phyloP scores from a whole-genome alignment of 768 basidiomycete genomes.

The Hypsizygus marmoreus region DNA sequence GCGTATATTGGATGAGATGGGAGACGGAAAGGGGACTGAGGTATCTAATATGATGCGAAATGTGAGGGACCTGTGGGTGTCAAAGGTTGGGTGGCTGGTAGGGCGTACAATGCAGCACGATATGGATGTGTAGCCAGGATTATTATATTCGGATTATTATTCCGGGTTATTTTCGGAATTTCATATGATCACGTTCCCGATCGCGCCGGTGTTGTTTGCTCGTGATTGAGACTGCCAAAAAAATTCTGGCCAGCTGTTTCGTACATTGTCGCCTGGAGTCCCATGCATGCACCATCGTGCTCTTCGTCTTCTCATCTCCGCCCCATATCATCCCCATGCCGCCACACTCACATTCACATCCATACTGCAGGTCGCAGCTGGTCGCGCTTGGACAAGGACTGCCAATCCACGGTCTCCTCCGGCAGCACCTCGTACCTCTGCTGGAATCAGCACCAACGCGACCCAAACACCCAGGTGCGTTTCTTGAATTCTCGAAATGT shows the following conservation, averaged over 20 bases:
- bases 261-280: slow-evolving; percentile 20
- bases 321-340: slow-evolving; percentile 19
- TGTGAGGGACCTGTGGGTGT: slow-evolving; percentile 64
- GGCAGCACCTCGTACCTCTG: not conserved
- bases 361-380: slow-evolving; percentile 50
- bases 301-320: slow-evolving; percentile 34
- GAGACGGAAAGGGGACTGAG: slow-evolving; percentile 47
- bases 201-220: too few relatives aligned
- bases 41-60: slow-evolving; percentile 38
- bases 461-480: too few relatives aligned
- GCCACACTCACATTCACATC: slow-evolving; percentile 35
- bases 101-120: slow-evolving; percentile 42
- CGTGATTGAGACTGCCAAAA: slow-evolving; percentile 15
- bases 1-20: slow-evolving; percentile 65
- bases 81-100: slow-evolving; percentile 79
- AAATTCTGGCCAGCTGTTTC: too few relatives aligned
- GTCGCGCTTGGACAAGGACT: slow-evolving; percentile 46
- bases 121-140: slow-evolving; percentile 35
- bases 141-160: not conserved
- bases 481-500: too few relatives aligned
- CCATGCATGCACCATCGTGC: slow-evolving; percentile 55
- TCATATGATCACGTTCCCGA: not conserved
- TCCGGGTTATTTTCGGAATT: not conserved
- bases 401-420: slow-evolving; percentile 13
- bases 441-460: not conserved